Conservation (phyloP, 2,329 filamentous ascomycete species). For the Chaetomiaceae sp. region DNA sequence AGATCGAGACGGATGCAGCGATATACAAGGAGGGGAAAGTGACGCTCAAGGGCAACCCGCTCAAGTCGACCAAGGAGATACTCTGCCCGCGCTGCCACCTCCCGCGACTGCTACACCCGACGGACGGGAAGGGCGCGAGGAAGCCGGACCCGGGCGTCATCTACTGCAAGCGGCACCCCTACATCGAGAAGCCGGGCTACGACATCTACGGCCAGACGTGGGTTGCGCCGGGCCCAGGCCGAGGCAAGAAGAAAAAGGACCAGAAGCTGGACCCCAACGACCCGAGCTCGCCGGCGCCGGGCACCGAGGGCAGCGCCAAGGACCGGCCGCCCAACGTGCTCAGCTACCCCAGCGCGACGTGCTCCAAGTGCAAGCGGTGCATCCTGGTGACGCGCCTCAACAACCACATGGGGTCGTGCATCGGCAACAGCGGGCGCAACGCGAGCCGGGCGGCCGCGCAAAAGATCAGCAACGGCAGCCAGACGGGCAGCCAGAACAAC, state of each 20-base stretch:
- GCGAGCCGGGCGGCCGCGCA: slow-evolving; percentile 58
- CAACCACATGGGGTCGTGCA: slow-evolving; percentile 65
- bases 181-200: slow-evolving; percentile 69
- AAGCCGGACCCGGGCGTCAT: slow-evolving; percentile 63
- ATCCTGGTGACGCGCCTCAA: slow-evolving; percentile 62
- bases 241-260: slow-evolving; percentile 77
- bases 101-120: slow-evolving; percentile 67
- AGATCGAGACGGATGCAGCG: slow-evolving; percentile 62
- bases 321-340: slow-evolving; percentile 58
- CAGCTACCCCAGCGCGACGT: slow-evolving; percentile 61
- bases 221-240: slow-evolving; percentile 64
- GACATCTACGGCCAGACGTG: slow-evolving; percentile 82
- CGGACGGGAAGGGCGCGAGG: slow-evolving; percentile 62
- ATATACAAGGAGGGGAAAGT: slow-evolving; percentile 67
- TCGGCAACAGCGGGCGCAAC: slow-evolving; percentile 60
- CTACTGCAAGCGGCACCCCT: slow-evolving; percentile 77
- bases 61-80: slow-evolving; percentile 67
- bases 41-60: slow-evolving; percentile 65
- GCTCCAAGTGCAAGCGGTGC: slow-evolving; percentile 63
- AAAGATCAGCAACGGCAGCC: slow-evolving; percentile 55
- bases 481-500: slow-evolving; percentile 47
- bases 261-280: slow-evolving; percentile 47
- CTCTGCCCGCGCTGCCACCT: slow-evolving; percentile 71
- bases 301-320: slow-evolving; percentile 38
- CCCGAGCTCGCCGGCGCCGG: slow-evolving; percentile 38